Evolutionary conservation across 2,329 filamentous ascomycete species (phyloP).

Genomic region (Capronia coronata): DNA sequence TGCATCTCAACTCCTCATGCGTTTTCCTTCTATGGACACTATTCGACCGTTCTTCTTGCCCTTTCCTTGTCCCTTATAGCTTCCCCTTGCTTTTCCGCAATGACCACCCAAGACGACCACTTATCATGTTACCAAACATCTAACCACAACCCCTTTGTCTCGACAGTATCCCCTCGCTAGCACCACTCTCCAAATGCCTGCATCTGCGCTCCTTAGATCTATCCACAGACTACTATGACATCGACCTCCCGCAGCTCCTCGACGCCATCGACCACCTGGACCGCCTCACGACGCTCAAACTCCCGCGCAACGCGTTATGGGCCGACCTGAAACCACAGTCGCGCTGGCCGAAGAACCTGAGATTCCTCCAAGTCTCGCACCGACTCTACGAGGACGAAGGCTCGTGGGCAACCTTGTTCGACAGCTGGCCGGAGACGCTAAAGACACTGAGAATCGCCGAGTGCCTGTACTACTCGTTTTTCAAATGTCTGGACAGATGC

Average conservation of each 20-base stretch:
- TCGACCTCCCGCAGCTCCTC: conserved; percentile 46
- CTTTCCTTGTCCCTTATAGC: no score
- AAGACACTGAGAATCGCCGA: conserved; percentile 12
- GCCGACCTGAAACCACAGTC: neutral
- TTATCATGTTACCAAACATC: no score
- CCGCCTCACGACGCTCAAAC: conserved; percentile 41
- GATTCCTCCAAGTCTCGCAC: conserved; percentile 13
- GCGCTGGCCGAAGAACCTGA: conserved; percentile 20
- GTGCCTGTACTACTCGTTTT: neutral
- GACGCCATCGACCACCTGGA: conserved; percentile 45
- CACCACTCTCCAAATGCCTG: conserved; percentile 50
- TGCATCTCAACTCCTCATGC: neutral
- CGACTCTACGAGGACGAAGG: neutral
- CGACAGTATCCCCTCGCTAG: conserved; percentile 46
- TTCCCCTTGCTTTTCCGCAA: no score
- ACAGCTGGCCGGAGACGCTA: conserved; percentile 14
- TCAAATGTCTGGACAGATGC: neutral
- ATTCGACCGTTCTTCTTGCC: no score
- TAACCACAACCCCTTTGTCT: no score
- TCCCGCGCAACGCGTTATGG: conserved; percentile 33
- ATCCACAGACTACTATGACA: conserved; percentile 46
- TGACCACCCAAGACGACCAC: no score
- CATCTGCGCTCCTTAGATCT: conserved; percentile 48
- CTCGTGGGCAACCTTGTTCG: conserved; percentile 11
- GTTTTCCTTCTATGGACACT: conserved; percentile 1